Conservation (phyloP, 1,284 basidiomycete species). For the Boletellus sp. region DNA sequence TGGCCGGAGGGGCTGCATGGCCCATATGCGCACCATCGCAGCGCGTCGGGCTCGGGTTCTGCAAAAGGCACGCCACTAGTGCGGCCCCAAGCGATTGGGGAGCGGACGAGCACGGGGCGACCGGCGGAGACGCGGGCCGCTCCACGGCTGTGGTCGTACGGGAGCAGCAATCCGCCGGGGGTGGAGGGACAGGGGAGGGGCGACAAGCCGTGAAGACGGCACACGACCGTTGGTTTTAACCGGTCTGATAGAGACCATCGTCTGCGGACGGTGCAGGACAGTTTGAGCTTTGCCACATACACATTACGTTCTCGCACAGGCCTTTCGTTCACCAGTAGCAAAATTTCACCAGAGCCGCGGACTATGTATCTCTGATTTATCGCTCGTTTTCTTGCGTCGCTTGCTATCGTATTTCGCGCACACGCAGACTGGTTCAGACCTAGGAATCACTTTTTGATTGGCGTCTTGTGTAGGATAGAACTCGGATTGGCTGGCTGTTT, state of each 20-base stretch:
- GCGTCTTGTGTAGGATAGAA: too few relatives aligned
- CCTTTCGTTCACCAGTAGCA: too few relatives aligned
- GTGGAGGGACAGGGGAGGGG: slow-evolving; percentile 16
- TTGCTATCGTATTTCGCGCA: slow-evolving; percentile 19
- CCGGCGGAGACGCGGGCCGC: slow-evolving; percentile 20
- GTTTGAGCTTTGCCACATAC: slow-evolving; percentile 13
- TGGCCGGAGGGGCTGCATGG: slow-evolving; percentile 23
- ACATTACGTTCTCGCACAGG: neutral
- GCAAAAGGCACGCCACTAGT: slow-evolving; percentile 21
- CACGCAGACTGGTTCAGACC: neutral
- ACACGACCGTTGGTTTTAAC: neutral
- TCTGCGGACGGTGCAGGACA: slow-evolving; percentile 13
- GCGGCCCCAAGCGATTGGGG: slow-evolving; percentile 16
- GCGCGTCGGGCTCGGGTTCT: slow-evolving; percentile 9
- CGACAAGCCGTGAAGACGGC: slow-evolving; percentile 27
- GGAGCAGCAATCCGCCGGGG: slow-evolving; percentile 9
- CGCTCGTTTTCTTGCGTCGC: slow-evolving; percentile 24
- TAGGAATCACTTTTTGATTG: neutral
- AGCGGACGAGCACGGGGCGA: slow-evolving; percentile 19
- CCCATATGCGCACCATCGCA: slow-evolving; percentile 25
- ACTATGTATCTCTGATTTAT: slow-evolving; percentile 32
- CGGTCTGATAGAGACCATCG: slow-evolving; percentile 5
- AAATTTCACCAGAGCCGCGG: slow-evolving; percentile 15
- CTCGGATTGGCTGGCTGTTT: neutral
- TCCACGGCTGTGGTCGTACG: slow-evolving; percentile 21